Base-by-base conservation (phyloP, 139 green algal genomes). In the Astrephomene gubernaculifera region DNA sequence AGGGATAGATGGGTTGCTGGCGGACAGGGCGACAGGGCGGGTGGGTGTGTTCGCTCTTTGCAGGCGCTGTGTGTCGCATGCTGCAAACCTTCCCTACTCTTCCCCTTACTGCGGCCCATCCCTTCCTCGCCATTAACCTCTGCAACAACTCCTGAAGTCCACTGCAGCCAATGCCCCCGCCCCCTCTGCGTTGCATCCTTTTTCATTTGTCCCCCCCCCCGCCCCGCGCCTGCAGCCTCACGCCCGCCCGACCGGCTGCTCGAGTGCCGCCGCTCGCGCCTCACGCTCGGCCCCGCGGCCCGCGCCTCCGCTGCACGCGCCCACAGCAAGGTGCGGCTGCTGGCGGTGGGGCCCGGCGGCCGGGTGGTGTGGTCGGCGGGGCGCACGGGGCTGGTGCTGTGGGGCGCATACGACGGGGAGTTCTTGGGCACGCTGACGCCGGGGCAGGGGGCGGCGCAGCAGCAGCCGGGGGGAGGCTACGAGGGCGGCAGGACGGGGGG, bases 331-430 rank as follows among this genome's bases (percentile, higher is more conserved):
- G 49, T 85, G 25, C 53, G 80, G 3, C 73, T 69, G 31, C 45
- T 91, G 45, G 80, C 70, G 2, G n/a, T 89, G 31, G 79, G 71
- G 12, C 57, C 64, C 36, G 54, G 87, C 41, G 87, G 87, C 12
- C 71, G 83, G 5, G 86, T 96, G 27, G 54, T 96, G 82, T 96
- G 93, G 94, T 90, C 54, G 25, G 88, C 82, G 12, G 89, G 92
- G 24, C 53, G 81, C 33, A 86, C 80, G 19, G 89, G 76, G 35
- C 44, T 96, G 61, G 69, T 80, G 61, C 81, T 96, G 68, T 96
- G 94, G 94, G 91, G 88, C 33, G 89, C 92, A 33, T 83, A 90
- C 73, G 93, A 82, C 80, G 79, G 79, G 8, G 71, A 87, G 61
- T 90, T 60, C 31, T 57, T 79, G 29, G 85, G 78, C 31, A 71